Percentiles rank a stretch among this genome's conserved stretches.
Evolutionary conservation across 371 early-diverging fungal species (phyloP).

Genomic region (Fennellomyces sp.): DNA sequence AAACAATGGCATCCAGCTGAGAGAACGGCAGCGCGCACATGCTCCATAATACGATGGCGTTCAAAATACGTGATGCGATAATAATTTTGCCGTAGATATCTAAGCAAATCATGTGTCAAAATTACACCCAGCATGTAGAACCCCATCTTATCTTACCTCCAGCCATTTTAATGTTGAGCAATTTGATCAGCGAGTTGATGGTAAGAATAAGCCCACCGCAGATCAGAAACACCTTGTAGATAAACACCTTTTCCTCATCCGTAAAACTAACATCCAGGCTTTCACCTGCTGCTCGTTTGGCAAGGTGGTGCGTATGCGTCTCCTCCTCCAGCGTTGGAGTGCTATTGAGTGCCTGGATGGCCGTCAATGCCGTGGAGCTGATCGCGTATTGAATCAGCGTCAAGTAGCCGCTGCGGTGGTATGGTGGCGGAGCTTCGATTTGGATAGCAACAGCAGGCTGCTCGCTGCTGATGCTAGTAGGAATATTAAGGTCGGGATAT

Average conservation of each 20-base stretch:
- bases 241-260: conserved; percentile 39
- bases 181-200: conserved; percentile 49
- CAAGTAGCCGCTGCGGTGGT: conserved; percentile 12
- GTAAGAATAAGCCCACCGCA: conserved; percentile 47
- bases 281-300: conserved; percentile 7
- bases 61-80: conserved; percentile 41
- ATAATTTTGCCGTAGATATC: conserved; percentile 52
- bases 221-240: conserved; percentile 53
- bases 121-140: background rate
- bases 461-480: too few species aligned
- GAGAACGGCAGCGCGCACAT: conserved; percentile 55
- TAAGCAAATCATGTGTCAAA: background rate
- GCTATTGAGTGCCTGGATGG: conserved; percentile 12
- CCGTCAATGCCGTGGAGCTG: conserved; percentile 12
- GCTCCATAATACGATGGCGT: conserved; percentile 45
- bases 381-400: conserved; percentile 13
- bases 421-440: background rate
- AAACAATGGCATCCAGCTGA: conserved; percentile 40
- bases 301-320: conserved; percentile 5
- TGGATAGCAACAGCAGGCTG: background rate
- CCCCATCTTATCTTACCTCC: conserved; percentile 21
- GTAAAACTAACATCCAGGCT: conserved; percentile 20
- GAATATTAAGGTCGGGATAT: too few species aligned
- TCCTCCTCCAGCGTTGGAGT: background rate
- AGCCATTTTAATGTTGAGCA: conserved; percentile 45